Evolutionary conservation across 1,284 basidiomycete species (phyloP).

Genomic region (Schizopora paradoxa): DNA sequence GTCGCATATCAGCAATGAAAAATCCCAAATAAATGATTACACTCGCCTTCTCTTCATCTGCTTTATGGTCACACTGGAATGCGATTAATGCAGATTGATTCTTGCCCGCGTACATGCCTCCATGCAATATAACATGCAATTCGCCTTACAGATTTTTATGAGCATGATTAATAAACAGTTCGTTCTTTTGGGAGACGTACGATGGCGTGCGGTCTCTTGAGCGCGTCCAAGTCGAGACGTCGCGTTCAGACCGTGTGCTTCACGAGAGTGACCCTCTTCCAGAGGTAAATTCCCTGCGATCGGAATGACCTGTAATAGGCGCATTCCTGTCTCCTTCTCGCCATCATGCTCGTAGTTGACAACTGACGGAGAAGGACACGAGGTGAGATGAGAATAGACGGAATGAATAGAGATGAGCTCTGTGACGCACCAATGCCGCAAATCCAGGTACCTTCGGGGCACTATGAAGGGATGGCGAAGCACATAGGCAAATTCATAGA

Average conservation of each 20-base stretch:
- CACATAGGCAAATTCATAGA: no score
- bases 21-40: neutral
- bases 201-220: neutral
- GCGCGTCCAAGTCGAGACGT: neutral
- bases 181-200: neutral
- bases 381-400: neutral
- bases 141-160: neutral
- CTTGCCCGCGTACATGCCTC: neutral
- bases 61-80: neutral
- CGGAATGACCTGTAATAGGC: neutral
- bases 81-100: neutral
- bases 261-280: neutral
- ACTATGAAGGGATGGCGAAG: neutral
- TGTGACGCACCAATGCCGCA: neutral
- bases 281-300: neutral
- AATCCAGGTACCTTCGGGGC: slow-evolving; percentile 1
- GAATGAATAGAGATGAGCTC: neutral
- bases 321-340: neutral
- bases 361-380: neutral
- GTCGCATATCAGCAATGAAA: neutral
- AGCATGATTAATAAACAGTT: neutral
- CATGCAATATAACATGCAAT: neutral
- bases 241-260: neutral
- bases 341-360: neutral
- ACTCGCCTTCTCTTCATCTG: neutral